Base-by-base conservation (phyloP, 2,329 filamentous ascomycete species). In the Cadophora malorum region DNA sequence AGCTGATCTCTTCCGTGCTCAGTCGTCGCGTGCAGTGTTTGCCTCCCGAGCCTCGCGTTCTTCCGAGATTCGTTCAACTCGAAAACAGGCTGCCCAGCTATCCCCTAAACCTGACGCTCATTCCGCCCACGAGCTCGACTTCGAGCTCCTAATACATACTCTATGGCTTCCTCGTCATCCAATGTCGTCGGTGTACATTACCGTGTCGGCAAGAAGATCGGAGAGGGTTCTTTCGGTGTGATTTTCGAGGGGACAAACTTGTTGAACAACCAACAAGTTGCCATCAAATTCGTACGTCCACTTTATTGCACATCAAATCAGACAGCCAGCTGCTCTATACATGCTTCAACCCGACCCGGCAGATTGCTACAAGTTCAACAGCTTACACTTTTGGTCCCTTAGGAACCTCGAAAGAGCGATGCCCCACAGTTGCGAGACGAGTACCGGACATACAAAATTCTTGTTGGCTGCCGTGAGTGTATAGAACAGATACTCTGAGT, bases 101-200 rank as follows among this genome's bases (percentile, higher is more conserved):
- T 58, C 45, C 63, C 65, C 66, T 67, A 41, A 21, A 67, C 52
- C 66, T 69, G 71, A 75, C 70, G 41, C 63, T 70, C 64, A 67
- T 65, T 70, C 63, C 50, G 33, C 25, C 62, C 41, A 23, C 60
- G 60, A 72, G 70, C 70, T 74, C 69, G 49, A 68, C 66, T 55
- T 45, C 47, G 70, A 74, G 70, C 71, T 73, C 63, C 59, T 66
- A 60, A 70, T 56, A 62, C 49, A 38, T 25, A 49, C 61, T 38
- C 71, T 56, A 78, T 78, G 76, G 75, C 77, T 50, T 78, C 76
- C 60, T 78, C 76, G 61, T 78, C 77, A 16, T 97, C 94, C 70
- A 98, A 98, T 82, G 96, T 99, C 75, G 96, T 98, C 78, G 96
- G 96, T 79, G 96, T 99, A 74, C 96, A 99, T 84, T 99, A 99